These are phyloP conservation scores for Chenopodium suecicum DNA, from an alignment of 148 eudicot species.

Conservation along the genomic window DNA sequence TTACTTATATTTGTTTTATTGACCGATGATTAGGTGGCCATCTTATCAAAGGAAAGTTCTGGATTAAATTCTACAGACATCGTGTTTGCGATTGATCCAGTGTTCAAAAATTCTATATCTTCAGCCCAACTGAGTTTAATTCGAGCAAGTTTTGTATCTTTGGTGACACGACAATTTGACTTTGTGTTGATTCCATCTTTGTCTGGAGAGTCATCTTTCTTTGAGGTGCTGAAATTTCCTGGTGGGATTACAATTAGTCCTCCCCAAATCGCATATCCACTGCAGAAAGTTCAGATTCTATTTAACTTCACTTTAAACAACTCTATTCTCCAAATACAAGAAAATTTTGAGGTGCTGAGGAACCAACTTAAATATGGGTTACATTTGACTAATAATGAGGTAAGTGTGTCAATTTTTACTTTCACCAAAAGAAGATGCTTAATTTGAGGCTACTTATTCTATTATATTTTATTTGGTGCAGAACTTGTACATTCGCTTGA, in stretches of 20 bases:
- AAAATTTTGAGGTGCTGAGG: constrained; percentile 57
- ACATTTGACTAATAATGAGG: constrained; percentile 76
- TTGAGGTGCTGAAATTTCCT: constrained; percentile 82
- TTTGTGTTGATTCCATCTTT: constrained; percentile 52
- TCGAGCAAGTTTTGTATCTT: constrained; percentile 46
- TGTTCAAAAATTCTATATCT: constrained; percentile 45
- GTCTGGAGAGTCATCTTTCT: constrained; percentile 68
- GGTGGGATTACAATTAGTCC: constrained; percentile 85
- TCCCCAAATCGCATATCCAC: constrained; percentile 61
- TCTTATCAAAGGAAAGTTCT: constrained; percentile 50
- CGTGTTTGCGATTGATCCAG: constrained; percentile 73
- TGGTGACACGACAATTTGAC: constrained; percentile 45
- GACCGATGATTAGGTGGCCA: constrained; percentile 49
- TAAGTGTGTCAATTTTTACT: constrained; percentile 18
- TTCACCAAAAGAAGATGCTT: not conserved
- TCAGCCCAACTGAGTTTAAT: constrained; percentile 64
- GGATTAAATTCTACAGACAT: constrained; percentile 60
- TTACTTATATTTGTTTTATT: not conserved
- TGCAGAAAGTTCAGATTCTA: constrained; percentile 70
- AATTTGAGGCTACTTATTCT: not conserved
- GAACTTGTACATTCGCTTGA: constrained; percentile 82
- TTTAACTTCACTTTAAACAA: constrained; percentile 89
- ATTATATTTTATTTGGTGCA: constrained; percentile 36
- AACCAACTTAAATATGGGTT: constrained; percentile 71
- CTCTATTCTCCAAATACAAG: constrained; percentile 65